These are phyloP conservation scores for Solanum hybrid DNA, from an alignment of 305 asterid species.

Conservation along the genomic window DNA sequence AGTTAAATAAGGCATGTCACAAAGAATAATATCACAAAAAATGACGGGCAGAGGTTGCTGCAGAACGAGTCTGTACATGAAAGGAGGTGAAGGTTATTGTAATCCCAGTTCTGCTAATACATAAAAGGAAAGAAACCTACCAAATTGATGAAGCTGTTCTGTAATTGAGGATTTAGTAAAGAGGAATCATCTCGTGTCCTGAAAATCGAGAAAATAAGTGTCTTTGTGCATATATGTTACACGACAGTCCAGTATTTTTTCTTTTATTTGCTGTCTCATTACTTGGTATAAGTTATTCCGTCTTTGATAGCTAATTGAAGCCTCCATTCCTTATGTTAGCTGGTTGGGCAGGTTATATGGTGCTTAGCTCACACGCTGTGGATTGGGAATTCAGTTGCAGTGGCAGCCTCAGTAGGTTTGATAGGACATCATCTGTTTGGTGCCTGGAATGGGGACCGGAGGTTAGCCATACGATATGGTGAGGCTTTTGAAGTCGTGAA, in stretches of 20 bases:
- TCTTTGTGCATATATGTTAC: background rate
- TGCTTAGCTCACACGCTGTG: slow-evolving; percentile 89
- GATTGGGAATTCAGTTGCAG: slow-evolving; percentile 88
- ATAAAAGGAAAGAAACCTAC: background rate
- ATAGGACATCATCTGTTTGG: slow-evolving; percentile 95
- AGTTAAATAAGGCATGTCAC: background rate
- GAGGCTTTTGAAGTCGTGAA: slow-evolving; percentile 74
- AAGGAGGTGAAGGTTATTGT: background rate
- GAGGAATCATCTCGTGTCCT: background rate
- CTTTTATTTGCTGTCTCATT: background rate
- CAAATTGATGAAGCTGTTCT: background rate
- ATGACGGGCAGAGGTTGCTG: background rate
- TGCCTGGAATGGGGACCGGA: slow-evolving; percentile 91
- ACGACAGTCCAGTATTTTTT: background rate
- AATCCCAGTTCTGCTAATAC: background rate
- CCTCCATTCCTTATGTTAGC: slow-evolving; percentile 18
- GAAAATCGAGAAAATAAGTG: background rate
- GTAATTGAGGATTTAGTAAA: background rate
- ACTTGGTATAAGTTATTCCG: background rate
- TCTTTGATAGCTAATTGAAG: background rate
- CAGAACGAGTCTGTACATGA: background rate
- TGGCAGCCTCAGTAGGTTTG: slow-evolving; percentile 81
- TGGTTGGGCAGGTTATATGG: slow-evolving; percentile 97
- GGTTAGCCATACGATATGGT: slow-evolving; percentile 68
- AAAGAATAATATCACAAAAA: background rate